Percentiles rank a stretch among this genome's conserved stretches.
Evolutionary conservation across 2,329 filamentous ascomycete species (phyloP).

Genomic region (Colletotrichum musae): DNA sequence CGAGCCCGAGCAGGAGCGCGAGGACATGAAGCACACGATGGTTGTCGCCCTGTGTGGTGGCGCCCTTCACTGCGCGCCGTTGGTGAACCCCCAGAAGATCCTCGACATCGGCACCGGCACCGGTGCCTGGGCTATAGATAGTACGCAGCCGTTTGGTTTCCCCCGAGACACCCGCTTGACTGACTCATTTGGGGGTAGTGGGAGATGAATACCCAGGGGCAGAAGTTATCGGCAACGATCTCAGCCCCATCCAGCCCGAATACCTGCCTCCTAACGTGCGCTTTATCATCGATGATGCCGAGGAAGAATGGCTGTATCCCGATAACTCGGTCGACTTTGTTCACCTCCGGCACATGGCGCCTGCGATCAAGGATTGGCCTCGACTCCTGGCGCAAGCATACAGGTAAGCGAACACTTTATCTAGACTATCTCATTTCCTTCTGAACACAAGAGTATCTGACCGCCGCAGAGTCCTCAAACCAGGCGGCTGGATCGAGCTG

Average conservation of each 20-base stretch:
- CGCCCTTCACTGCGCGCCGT: conserved; percentile 57
- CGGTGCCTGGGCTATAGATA: conserved; percentile 10
- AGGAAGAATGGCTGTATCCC: conserved; percentile 44
- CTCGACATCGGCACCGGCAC: conserved; percentile 15
- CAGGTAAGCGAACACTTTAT: not conserved
- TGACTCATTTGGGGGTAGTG: not conserved
- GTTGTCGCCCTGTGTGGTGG: conserved; percentile 53
- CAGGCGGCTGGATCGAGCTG: conserved; percentile 28
- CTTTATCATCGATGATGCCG: conserved; percentile 47
- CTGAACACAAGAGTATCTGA: not conserved
- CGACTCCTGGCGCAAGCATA: conserved; percentile 2
- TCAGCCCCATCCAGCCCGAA: conserved; percentile 22
- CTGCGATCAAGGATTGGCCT: conserved; percentile 47
- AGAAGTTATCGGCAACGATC: conserved; percentile 24
- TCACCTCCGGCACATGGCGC: conserved; percentile 53
- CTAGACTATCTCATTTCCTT: not conserved
- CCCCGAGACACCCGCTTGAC: not conserved
- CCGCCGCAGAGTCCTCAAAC: not conserved
- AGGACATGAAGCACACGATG: conserved; percentile 58
- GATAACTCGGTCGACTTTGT: conserved; percentile 49
- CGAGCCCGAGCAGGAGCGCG: conserved; percentile 6
- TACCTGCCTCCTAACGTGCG: conserved; percentile 45
- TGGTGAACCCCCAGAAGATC: conserved; percentile 42
- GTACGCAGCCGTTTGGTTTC: not conserved
- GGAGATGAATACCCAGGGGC: conserved; percentile 9